Conservation (phyloP, 2,329 filamentous ascomycete genomes). For the Fusarium virguliforme region DNA sequence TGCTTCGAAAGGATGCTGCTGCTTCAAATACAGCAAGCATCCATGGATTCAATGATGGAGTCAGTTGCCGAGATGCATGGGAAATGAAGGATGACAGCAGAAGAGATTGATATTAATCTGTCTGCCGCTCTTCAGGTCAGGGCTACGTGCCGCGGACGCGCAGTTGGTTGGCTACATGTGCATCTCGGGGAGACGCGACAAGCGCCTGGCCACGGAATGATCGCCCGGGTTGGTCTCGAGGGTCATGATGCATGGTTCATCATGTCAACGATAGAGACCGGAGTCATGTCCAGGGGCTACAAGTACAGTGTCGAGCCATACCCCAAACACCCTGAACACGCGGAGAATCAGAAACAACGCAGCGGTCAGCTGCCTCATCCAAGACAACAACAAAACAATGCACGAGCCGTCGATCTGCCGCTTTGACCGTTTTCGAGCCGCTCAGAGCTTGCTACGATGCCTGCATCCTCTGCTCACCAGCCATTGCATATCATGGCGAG, state of each 20-base stretch:
- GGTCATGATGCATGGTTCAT: slow-evolving; percentile 3
- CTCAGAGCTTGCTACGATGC: background rate
- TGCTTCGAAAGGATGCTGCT: slow-evolving; percentile 6
- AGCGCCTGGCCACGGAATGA: slow-evolving; percentile 16
- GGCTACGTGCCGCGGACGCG: background rate
- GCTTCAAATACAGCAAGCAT: background rate
- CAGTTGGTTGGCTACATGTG: slow-evolving; percentile 8
- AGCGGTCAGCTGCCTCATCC: slow-evolving; percentile 4
- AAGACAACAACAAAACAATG: background rate
- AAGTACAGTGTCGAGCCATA: background rate
- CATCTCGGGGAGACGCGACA: slow-evolving; percentile 3
- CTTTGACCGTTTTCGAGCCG: slow-evolving; percentile 12
- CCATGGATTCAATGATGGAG: background rate
- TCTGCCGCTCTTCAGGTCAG: background rate
- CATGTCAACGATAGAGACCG: background rate
- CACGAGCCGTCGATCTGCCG: slow-evolving; percentile 7
- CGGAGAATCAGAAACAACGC: background rate
- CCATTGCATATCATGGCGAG: background rate
- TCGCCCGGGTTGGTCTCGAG: background rate
- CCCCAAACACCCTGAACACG: background rate
- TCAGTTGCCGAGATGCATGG: background rate
- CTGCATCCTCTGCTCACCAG: background rate
- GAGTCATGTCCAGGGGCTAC: background rate
- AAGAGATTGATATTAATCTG: slow-evolving; percentile 1
- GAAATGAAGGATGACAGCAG: background rate